Base-by-base conservation (phyloP, 768 basidiomycete species). In the Boletus edulis region DNA sequence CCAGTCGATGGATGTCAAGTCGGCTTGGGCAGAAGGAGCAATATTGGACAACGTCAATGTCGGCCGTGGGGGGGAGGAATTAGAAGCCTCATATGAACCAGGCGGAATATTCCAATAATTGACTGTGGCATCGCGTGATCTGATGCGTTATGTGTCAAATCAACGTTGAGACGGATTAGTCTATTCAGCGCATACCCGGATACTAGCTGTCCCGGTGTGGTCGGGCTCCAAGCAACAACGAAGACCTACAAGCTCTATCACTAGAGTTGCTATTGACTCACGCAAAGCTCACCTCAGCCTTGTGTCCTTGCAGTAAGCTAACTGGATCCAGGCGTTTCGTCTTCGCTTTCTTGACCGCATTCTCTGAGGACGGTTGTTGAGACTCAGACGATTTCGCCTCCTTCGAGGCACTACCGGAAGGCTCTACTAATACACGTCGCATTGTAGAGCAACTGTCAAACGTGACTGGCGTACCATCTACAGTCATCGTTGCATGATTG, bases 1-100 rank as follows among this genome's bases (percentile, higher is more conserved):
- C 91, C 91, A 94, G 63, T 88, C 82, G 44, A 94, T 63, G 39
- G 84, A 84, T 15, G 90, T 92, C 53, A 91, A 70, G 67, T 94
- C 91, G 11, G 73, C 73, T 46, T 81, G 81, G 32, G 75, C 66
- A 24, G 75, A 65, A 57, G 74, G 72, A 39, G 78, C 72, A 20
- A 82, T 76, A 59, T 83, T 79, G 44, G 80, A 74, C 37, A 89
- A 62, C 20, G 75, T 74, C 40, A 72, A 46, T 12, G 76, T 71
- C 6, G 80, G 77, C 14, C 72, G 73, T 17, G 55, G 61, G 50
- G 15, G 56, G 52, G 45, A 66, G 17, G 53, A 46, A 7, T 43
- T 32, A 6, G 63, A 52, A 10, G 51, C 54, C 15, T 70, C 66
- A n/a, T 54, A 41, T 29, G 60, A 71, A 40, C 75, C 52, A 41